A percentile compares a stretch with the other conserved stretches of the same genome.
Conservation (phyloP, 169 alveolate genomes). For the Haemoproteus tartakovskyi region DNA sequence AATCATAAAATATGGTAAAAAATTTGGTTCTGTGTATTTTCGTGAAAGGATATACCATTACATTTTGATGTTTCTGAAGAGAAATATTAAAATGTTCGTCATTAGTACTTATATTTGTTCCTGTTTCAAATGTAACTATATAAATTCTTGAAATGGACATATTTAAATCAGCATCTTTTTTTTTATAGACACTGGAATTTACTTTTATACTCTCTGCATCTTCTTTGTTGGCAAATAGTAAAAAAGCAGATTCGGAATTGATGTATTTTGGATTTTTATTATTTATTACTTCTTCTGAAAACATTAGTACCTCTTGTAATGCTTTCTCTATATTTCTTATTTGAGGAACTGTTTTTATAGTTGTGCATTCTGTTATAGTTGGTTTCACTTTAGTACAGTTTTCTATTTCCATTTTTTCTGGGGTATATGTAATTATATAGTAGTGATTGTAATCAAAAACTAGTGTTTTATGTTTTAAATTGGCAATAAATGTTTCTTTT, state of each 20-base stretch:
- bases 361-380: slow-evolving; percentile 7
- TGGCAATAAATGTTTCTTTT: neutral
- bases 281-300: slow-evolving; percentile 24
- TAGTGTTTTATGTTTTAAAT: neutral
- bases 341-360: slow-evolving; percentile 25
- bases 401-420: slow-evolving; percentile 10
- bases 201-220: slow-evolving; percentile 1
- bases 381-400: slow-evolving; percentile 7
- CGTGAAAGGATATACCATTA: slow-evolving; percentile 18
- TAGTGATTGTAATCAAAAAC: slow-evolving; percentile 9
- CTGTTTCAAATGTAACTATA: slow-evolving; percentile 28
- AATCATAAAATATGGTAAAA: slow-evolving; percentile 19
- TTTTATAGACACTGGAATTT: neutral
- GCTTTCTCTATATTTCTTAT: slow-evolving; percentile 12
- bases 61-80: slow-evolving; percentile 4
- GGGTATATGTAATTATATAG: slow-evolving; percentile 18
- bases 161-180: slow-evolving; percentile 8
- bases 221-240: slow-evolving; percentile 12
- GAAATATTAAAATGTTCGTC: slow-evolving; percentile 5
- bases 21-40: slow-evolving; percentile 1
- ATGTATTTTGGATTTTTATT: slow-evolving; percentile 8
- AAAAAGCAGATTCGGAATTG: slow-evolving; percentile 30
- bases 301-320: slow-evolving; percentile 15
- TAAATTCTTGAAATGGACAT: slow-evolving; percentile 31
- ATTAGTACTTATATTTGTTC: slow-evolving; percentile 1